These are phyloP conservation scores for Eimeria tenella DNA, from an alignment of 169 alveolate genomes.

Conservation along the genomic window DNA sequence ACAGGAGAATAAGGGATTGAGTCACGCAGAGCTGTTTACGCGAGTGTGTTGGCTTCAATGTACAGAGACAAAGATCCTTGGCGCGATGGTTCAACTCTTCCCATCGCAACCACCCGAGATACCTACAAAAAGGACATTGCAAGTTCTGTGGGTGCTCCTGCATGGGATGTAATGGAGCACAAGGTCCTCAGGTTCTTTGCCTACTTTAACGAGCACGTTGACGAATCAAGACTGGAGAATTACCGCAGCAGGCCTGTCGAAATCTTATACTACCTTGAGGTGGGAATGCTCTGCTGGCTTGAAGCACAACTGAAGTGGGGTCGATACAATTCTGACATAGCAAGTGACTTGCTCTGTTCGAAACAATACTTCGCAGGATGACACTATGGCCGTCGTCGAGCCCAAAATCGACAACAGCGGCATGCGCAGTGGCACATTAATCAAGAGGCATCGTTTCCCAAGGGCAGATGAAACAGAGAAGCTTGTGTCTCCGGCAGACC, in stretches of 20 bases:
- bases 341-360: background rate
- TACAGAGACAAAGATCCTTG: slow-evolving; percentile 64
- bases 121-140: background rate
- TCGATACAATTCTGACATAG: background rate
- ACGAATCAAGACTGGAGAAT: slow-evolving; percentile 88
- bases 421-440: slow-evolving; percentile 89
- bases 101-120: slow-evolving; percentile 73
- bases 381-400: slow-evolving; percentile 87
- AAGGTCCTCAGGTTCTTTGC: slow-evolving; percentile 86
- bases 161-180: slow-evolving; percentile 79
- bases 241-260: slow-evolving; percentile 85
- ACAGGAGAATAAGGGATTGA: too few species aligned
- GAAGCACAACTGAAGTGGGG: background rate
- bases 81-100: slow-evolving; percentile 74
- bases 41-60: background rate
- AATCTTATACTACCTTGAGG: slow-evolving; percentile 88
- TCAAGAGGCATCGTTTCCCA: slow-evolving; percentile 88
- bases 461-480: slow-evolving; percentile 82
- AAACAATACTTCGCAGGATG: slow-evolving; percentile 80
- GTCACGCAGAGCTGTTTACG: background rate
- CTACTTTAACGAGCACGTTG: slow-evolving; percentile 90
- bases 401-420: slow-evolving; percentile 90
- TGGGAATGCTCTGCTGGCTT: background rate
- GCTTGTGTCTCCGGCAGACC: slow-evolving; percentile 85
- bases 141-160: slow-evolving; percentile 62